Conservation (phyloP, 495 filamentous ascomycete genomes). For the Penicillium simplicissimum region DNA sequence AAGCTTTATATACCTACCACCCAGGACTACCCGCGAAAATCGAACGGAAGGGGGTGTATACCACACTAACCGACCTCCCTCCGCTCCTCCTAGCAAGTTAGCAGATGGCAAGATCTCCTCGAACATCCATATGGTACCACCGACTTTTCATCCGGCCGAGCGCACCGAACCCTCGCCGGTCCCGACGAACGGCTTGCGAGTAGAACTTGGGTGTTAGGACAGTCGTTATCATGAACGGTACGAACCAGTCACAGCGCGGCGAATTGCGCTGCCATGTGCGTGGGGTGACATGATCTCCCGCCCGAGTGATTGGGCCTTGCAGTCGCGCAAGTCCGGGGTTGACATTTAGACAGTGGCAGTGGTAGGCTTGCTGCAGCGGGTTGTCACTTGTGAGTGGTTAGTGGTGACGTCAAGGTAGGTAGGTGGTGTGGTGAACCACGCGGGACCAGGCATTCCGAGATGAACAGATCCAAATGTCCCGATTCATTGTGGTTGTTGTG, state of each 20-base stretch:
- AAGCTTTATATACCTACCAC: background rate
- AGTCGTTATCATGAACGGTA: background rate
- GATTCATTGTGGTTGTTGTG: background rate
- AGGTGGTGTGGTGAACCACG: constrained; percentile 10
- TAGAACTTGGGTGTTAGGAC: background rate
- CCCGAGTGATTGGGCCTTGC: background rate
- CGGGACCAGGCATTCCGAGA: background rate
- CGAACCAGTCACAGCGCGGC: background rate
- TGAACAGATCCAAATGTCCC: background rate
- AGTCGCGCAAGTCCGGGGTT: background rate
- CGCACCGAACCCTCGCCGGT: background rate
- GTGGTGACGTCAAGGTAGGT: constrained; percentile 5
- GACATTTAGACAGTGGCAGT: too few relatives aligned
- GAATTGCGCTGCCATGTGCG: background rate
- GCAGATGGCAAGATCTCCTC: background rate
- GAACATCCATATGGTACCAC: background rate
- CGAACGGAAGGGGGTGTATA: too few relatives aligned
- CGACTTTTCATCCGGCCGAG: background rate
- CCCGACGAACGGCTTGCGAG: background rate
- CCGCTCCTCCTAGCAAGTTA: too few relatives aligned
- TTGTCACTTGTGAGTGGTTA: background rate
- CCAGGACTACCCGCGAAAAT: background rate
- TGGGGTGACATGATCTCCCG: constrained; percentile 10
- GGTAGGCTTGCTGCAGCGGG: too few relatives aligned
- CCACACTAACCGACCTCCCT: too few relatives aligned